Conservation (phyloP, 2,329 filamentous ascomycete genomes). For the Plenodomus biglobosus region DNA sequence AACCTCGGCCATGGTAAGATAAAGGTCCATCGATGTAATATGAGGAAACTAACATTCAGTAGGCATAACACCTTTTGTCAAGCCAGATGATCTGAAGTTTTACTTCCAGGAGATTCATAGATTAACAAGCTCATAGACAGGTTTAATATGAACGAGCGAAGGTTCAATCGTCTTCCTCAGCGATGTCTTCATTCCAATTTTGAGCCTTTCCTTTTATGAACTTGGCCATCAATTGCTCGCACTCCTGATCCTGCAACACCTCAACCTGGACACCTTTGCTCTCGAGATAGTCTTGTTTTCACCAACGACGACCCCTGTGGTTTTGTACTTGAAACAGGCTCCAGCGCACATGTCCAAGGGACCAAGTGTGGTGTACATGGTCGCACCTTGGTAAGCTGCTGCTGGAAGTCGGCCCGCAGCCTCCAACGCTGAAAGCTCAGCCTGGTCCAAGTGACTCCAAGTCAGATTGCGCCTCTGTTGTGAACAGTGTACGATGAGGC, state of each 20-base stretch:
- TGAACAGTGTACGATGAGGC: background rate
- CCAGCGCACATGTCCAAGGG: slow-evolving; percentile 84
- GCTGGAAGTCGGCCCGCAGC: slow-evolving; percentile 72
- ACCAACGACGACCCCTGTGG: slow-evolving; percentile 70
- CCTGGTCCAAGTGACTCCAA: slow-evolving; percentile 59
- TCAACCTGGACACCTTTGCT: slow-evolving; percentile 70
- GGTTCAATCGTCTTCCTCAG: slow-evolving; percentile 25
- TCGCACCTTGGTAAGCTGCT: slow-evolving; percentile 67
- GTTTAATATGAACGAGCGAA: background rate
- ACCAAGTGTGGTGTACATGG: slow-evolving; percentile 81
- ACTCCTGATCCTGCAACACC: slow-evolving; percentile 67
- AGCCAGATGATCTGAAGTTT: slow-evolving; percentile 89
- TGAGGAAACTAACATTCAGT: slow-evolving; percentile 19
- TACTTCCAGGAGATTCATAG: slow-evolving; percentile 88
- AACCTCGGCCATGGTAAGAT: slow-evolving; percentile 89
- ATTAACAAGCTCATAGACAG: slow-evolving; percentile 24
- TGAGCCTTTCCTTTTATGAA: slow-evolving; percentile 73
- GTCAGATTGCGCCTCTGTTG: slow-evolving; percentile 7
- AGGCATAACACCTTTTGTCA: slow-evolving; percentile 93
- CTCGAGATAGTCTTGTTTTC: slow-evolving; percentile 72
- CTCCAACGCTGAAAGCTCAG: slow-evolving; percentile 74
- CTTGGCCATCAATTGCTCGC: slow-evolving; percentile 67
- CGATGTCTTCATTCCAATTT: slow-evolving; percentile 61
- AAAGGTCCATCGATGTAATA: background rate
- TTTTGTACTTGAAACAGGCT: slow-evolving; percentile 74